phyloP scores from a whole-genome alignment of 352 stramenopile genomes.

The Pythium periplocum region DNA sequence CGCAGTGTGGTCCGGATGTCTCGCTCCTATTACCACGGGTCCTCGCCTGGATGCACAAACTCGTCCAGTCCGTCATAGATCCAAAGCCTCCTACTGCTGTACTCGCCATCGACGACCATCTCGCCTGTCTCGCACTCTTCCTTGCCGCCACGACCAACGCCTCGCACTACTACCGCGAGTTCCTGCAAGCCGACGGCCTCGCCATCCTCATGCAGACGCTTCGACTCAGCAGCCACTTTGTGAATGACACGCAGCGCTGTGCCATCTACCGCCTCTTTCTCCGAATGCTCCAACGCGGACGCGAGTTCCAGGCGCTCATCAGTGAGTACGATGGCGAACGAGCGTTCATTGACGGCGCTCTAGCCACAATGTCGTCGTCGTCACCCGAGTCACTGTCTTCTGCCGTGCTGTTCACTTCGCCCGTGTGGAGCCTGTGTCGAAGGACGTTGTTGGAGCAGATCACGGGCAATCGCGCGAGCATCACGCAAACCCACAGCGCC shows the following conservation, averaged over 20 bases:
- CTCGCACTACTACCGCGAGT: slow-evolving; percentile 39
- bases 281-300: slow-evolving; percentile 34
- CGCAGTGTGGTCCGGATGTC: slow-evolving; percentile 35
- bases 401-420: slow-evolving; percentile 10
- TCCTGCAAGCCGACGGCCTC: slow-evolving; percentile 49
- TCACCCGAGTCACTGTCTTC: slow-evolving; percentile 8
- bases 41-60: slow-evolving; percentile 63
- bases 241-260: slow-evolving; percentile 19
- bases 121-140: slow-evolving; percentile 46
- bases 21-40: slow-evolving; percentile 57
- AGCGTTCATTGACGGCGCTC: slow-evolving; percentile 31
- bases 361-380: slow-evolving; percentile 14
- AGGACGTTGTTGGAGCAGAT: slow-evolving; percentile 55
- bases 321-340: slow-evolving; percentile 39
- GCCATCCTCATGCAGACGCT: slow-evolving; percentile 37
- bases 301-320: slow-evolving; percentile 38
- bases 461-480: slow-evolving; percentile 31
- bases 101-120: slow-evolving; percentile 34
- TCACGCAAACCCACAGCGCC: slow-evolving; percentile 20
- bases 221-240: slow-evolving; percentile 10
- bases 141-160: slow-evolving; percentile 25
- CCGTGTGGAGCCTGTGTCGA: slow-evolving; percentile 28
- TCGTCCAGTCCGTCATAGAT: slow-evolving; percentile 9
- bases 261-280: slow-evolving; percentile 34
- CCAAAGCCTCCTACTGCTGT: slow-evolving; percentile 8